A percentile compares a stretch with the other conserved stretches of the same genome.
phyloP scores from a whole-genome alignment of 2,329 filamentous ascomycete genomes.

The Clonostachys sp. region DNA sequence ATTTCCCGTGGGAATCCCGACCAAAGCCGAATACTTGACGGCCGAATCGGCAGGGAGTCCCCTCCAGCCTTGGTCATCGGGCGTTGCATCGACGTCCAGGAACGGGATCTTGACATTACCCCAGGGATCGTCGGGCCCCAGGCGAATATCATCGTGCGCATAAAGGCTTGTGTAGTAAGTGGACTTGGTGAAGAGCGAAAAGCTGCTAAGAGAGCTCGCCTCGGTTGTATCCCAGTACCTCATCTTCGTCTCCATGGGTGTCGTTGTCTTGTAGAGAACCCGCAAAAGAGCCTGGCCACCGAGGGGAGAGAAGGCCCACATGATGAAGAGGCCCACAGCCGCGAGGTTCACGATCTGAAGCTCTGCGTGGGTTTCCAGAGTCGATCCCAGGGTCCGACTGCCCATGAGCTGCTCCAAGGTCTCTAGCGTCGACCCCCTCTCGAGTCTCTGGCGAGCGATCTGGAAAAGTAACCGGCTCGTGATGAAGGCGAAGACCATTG shows the following conservation, averaged over 20 bases:
- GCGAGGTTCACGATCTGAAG: conserved; percentile 16
- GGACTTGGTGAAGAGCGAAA: conserved; percentile 1
- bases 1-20: not conserved
- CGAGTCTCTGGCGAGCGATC: conserved; percentile 16
- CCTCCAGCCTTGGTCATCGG: no score
- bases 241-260: not conserved
- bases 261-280: not conserved
- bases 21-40: not conserved
- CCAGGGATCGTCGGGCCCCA: conserved; percentile 15
- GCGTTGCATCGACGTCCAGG: not conserved
- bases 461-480: conserved; percentile 15
- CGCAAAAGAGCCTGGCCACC: conserved; percentile 20
- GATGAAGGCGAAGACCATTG: conserved; percentile 19
- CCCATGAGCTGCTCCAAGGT: conserved; percentile 20
- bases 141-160: conserved; percentile 4
- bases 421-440: conserved; percentile 14
- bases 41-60: no score
- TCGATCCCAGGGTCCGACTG: conserved; percentile 18
- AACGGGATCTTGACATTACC: conserved; percentile 18
- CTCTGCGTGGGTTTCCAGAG: conserved; percentile 14
- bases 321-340: conserved; percentile 11
- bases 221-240: not conserved
- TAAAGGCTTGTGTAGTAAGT: no score
- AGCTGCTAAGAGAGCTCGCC: not conserved
- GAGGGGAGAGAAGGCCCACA: conserved; percentile 21